Evolutionary conservation across 2,329 filamentous ascomycete genomes (phyloP).

Genomic region (Shiraia sp.): DNA sequence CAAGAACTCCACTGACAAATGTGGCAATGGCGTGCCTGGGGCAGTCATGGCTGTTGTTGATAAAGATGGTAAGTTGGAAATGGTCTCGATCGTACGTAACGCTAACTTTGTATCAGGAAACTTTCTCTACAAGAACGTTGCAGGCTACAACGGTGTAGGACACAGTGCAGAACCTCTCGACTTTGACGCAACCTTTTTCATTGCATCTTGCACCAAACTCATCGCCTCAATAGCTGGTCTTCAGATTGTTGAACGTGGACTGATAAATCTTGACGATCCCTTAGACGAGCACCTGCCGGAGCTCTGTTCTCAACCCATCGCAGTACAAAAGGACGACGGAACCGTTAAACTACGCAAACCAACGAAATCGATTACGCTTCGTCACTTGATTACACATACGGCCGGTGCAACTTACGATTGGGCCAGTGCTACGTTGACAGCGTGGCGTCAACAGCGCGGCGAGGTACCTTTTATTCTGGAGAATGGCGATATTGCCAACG

Average conservation of each 20-base stretch:
- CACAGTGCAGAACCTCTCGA: slow-evolving; percentile 54
- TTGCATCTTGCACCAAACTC: slow-evolving; percentile 39
- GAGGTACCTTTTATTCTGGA: slow-evolving; percentile 6
- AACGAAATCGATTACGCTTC: slow-evolving; percentile 21
- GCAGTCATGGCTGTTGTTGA: slow-evolving; percentile 24
- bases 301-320: slow-evolving; percentile 21
- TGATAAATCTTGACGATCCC: slow-evolving; percentile 31
- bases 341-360: slow-evolving; percentile 10
- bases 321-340: slow-evolving; percentile 2
- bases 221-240: slow-evolving; percentile 35
- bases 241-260: slow-evolving; percentile 33
- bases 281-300: slow-evolving; percentile 26
- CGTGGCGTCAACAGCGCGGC: slow-evolving; percentile 48
- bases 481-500: slow-evolving; percentile 21
- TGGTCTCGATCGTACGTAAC: slow-evolving; percentile 16
- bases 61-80: slow-evolving; percentile 14
- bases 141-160: slow-evolving; percentile 40
- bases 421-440: slow-evolving; percentile 45
- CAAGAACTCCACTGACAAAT: slow-evolving; percentile 17
- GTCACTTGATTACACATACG: slow-evolving; percentile 55
- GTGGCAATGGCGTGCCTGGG: slow-evolving; percentile 20
- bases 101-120: slow-evolving; percentile 27
- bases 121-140: slow-evolving; percentile 45
- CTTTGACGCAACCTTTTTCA: slow-evolving; percentile 56
- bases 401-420: slow-evolving; percentile 52